These are phyloP conservation scores for Colletotrichum caudatum DNA, from an alignment of 2,329 filamentous ascomycete genomes.

Conservation along the genomic window DNA sequence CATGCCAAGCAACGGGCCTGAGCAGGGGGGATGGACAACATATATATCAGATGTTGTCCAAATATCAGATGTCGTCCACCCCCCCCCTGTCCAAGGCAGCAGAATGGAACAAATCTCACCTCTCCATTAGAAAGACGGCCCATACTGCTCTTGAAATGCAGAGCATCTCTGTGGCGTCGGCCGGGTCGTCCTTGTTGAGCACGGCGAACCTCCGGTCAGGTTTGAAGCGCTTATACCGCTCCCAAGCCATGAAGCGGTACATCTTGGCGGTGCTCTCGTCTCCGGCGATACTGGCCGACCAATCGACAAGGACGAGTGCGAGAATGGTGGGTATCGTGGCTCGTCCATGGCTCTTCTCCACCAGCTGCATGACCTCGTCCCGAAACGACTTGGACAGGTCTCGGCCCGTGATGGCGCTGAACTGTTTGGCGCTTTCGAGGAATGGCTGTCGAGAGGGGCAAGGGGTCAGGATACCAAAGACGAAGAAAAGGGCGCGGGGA, in stretches of 20 bases:
- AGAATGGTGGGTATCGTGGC: conserved; percentile 33
- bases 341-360: conserved; percentile 37
- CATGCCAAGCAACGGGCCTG: background rate
- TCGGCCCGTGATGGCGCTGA: conserved; percentile 28
- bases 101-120: background rate
- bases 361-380: conserved; percentile 35
- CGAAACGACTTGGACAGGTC: conserved; percentile 23
- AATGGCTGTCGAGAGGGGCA: conserved; percentile 23
- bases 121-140: conserved; percentile 38
- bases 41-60: too few relatives aligned
- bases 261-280: conserved; percentile 35
- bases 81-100: too few relatives aligned
- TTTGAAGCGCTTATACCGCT: conserved; percentile 35
- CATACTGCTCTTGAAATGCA: conserved; percentile 28
- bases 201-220: conserved; percentile 25
- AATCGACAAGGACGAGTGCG: conserved; percentile 31
- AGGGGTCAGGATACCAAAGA: conserved; percentile 6
- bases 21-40: too few relatives aligned
- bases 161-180: conserved; percentile 17
- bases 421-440: conserved; percentile 33
- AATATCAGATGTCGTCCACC: too few relatives aligned
- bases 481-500: too few relatives aligned
- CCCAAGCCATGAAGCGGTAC: conserved; percentile 40
- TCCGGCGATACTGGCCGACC: conserved; percentile 30
- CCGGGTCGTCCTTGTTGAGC: conserved; percentile 12